Conservation (phyloP, 208 protist species). For the Novymonas esmeraldas region DNA sequence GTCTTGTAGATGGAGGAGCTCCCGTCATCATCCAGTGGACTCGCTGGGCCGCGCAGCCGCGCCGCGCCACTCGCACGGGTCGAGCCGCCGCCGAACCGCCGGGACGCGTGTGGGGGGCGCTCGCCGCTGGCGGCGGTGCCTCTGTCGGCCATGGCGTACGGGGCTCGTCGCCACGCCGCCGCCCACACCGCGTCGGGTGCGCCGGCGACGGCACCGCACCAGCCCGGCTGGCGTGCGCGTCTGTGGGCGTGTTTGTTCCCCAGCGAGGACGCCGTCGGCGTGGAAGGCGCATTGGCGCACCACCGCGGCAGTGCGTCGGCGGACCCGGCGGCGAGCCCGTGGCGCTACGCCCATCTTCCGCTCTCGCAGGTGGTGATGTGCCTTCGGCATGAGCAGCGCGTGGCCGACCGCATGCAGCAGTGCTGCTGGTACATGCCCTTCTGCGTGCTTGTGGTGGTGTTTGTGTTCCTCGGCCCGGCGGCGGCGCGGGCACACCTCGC, state of each 20-base stretch:
- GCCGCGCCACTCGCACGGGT: neutral
- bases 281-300: constrained; percentile 1
- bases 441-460: constrained; percentile 29
- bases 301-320: neutral
- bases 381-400: constrained; percentile 22
- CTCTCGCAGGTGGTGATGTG: constrained; percentile 27
- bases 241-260: constrained; percentile 19
- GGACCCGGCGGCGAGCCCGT: neutral
- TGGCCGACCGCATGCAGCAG: constrained; percentile 23
- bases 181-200: no score
- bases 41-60: neutral
- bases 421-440: constrained; percentile 30
- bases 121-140: neutral
- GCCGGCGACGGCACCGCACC: neutral
- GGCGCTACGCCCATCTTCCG: constrained; percentile 32
- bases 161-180: no score
- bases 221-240: constrained; percentile 4
- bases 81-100: neutral
- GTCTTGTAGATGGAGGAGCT: neutral
- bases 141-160: neutral
- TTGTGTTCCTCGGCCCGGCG: constrained; percentile 14
- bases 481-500: neutral
- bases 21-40: neutral
- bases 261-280: constrained; percentile 9
- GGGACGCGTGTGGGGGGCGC: no score